Base-by-base conservation (phyloP, 2,329 filamentous ascomycete species). In the Hypoxylon sp. region DNA sequence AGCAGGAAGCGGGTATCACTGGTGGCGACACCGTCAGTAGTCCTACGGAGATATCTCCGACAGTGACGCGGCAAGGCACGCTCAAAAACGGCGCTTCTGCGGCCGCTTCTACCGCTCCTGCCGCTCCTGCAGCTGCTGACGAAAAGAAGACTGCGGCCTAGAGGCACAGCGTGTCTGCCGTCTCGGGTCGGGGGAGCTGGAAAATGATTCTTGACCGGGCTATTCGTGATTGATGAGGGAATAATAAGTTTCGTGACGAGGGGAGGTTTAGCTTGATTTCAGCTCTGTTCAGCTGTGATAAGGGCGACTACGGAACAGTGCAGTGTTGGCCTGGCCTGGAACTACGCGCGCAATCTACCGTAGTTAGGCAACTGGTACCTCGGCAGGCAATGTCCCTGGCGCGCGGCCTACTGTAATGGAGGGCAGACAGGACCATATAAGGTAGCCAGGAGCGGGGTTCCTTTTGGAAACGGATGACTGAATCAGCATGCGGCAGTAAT, bases 1-100 rank as follows among this genome's bases (percentile, higher is more conserved):
- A 74, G 13, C 85, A 87, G 71, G 85, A 87, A 69, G 81, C 82
- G 4, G 85, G 85, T 5, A 81, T 87, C 44, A 82, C 79, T 31
- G 77, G 79, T 53, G 71, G 72, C 35, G 73, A 77, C 6, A 76
- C 74, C 0, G 76, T 78, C 14, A 74, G 73, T 42, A 79, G 78
- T 66, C 77, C 79, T 37, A 77, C 76, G 13, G 73, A 69, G 33
- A 69, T 79, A 20, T 77, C 79, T 17, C 77, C 79, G 8, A 64
- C 74, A 6, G 68, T 61, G n/a, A 63, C 59, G 46, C 61, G 73
- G 44, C 60, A 73, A 68, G 66, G 64, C 40, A 73, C 72, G 10
- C 11, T 74, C 7, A 72, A 69, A 57, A 64, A 62, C 6, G 48
- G 40, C 14, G 33, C 61, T n/a, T 11, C 64, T 37, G 44, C 64